A percentile compares a stretch with the other conserved stretches of the same genome.
Conservation (phyloP, 768 basidiomycete genomes). For the Inosperma sp. region DNA sequence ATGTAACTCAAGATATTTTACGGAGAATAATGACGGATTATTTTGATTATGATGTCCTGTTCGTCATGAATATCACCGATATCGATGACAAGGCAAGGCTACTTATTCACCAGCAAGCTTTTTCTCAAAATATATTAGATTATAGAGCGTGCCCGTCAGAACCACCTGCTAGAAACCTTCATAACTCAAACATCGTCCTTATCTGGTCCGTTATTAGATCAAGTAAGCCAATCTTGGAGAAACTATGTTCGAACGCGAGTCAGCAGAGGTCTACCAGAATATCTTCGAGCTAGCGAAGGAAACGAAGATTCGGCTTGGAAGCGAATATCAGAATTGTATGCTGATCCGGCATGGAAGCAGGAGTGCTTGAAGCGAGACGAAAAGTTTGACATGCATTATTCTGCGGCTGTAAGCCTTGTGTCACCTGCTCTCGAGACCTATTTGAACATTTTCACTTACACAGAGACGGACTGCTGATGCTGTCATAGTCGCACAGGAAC, state of each 20-base stretch:
- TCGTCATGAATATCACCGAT: constrained; percentile 99
- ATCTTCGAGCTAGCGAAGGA: constrained; percentile 44
- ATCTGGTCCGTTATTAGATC: constrained; percentile 51
- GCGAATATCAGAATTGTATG: constrained; percentile 43
- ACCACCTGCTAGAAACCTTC: constrained; percentile 63
- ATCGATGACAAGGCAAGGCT: constrained; percentile 92
- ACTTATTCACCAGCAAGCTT: background rate
- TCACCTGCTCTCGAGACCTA: constrained; percentile 12
- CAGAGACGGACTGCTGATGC: constrained; percentile 52
- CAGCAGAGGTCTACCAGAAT: constrained; percentile 54
- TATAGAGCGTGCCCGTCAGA: constrained; percentile 84
- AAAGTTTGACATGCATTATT: constrained; percentile 88
- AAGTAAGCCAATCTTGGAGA: constrained; percentile 60
- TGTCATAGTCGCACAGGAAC: constrained; percentile 44
- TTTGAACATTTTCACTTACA: constrained; percentile 16
- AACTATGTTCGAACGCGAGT: constrained; percentile 61
- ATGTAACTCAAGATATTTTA: constrained; percentile 91
- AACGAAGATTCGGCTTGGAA: constrained; percentile 53
- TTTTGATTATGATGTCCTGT: constrained; percentile 96
- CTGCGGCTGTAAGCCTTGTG: constrained; percentile 58
- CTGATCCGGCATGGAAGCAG: constrained; percentile 60
- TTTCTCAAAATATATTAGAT: constrained; percentile 51
- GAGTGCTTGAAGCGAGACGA: constrained; percentile 76
- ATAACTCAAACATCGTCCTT: constrained; percentile 49
- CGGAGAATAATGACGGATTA: constrained; percentile 90